Conservation (phyloP, 2,329 filamentous ascomycete species). For the Aspergillus oerlinghausenensis region DNA sequence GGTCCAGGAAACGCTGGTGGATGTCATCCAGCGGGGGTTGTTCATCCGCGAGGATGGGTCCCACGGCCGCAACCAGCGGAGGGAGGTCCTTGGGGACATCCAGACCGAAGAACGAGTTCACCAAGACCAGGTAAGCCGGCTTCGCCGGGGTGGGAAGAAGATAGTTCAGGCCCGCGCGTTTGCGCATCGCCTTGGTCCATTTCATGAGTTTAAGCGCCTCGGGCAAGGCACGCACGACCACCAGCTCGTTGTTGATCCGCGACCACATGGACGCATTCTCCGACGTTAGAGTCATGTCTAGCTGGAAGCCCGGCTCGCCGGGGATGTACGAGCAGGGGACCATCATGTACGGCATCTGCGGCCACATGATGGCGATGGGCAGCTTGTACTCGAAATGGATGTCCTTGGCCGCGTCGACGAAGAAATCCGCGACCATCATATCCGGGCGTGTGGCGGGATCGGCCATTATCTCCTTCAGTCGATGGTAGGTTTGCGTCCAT, state of each 20-base stretch:
- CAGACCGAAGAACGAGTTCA: constrained; percentile 45
- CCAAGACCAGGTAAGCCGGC: constrained; percentile 40
- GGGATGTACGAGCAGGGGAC: constrained; percentile 38
- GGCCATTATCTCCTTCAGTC: constrained; percentile 20
- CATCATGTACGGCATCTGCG: constrained; percentile 41
- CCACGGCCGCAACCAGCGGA: constrained; percentile 36
- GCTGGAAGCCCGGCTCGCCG: constrained; percentile 41
- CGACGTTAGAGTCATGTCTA: constrained; percentile 33
- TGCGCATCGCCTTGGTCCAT: constrained; percentile 33
- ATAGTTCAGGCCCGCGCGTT: constrained; percentile 29
- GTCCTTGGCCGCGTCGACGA: constrained; percentile 41
- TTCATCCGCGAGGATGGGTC: constrained; percentile 37
- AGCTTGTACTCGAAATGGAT: constrained; percentile 36
- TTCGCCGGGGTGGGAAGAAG: constrained; percentile 27
- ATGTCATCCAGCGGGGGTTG: constrained; percentile 28
- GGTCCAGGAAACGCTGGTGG: constrained; percentile 26
- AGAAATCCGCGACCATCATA: constrained; percentile 44
- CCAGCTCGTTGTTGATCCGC: constrained; percentile 35
- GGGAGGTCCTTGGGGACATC: constrained; percentile 43
- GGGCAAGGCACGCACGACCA: constrained; percentile 27
- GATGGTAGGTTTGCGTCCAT: constrained; percentile 30
- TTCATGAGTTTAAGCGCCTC: constrained; percentile 25
- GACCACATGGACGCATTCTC: constrained; percentile 38
- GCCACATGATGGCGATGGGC: constrained; percentile 39
- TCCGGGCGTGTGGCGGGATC: constrained; percentile 26